phyloP scores from a whole-genome alignment of 331 rosid species.

The Malus hybrid region DNA sequence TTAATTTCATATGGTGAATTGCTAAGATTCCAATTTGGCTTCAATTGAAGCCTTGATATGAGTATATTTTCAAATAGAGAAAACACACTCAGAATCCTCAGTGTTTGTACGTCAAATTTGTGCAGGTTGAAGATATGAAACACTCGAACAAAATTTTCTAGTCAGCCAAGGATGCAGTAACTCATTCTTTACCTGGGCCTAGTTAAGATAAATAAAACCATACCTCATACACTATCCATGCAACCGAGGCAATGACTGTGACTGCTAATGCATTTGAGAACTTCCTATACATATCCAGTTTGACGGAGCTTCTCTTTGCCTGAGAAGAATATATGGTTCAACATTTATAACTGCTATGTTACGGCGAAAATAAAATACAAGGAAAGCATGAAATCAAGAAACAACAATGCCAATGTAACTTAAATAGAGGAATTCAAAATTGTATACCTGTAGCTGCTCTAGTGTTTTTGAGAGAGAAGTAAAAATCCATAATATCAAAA shows the following conservation, averaged over 20 bases:
- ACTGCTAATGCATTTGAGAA: conserved; percentile 90
- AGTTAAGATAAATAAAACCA: conserved; percentile 5
- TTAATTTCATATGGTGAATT: background rate
- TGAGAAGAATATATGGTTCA: conserved; percentile 22
- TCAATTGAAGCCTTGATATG: background rate
- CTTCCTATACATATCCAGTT: conserved; percentile 85
- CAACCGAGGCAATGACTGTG: conserved; percentile 72
- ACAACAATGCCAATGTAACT: background rate
- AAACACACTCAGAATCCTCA: background rate
- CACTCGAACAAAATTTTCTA: background rate
- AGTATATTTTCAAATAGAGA: background rate
- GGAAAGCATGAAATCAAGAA: background rate
- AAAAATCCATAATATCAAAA: conserved; percentile 89
- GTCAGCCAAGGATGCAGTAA: background rate
- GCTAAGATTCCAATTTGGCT: background rate
- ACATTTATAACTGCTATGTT: conserved; percentile 4
- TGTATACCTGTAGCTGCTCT: conserved; percentile 83
- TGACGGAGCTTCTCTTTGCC: conserved; percentile 90
- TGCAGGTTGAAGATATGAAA: background rate
- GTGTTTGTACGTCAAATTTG: background rate
- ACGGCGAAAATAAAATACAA: background rate
- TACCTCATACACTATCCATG: conserved; percentile 95
- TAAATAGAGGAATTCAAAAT: conserved; percentile 2
- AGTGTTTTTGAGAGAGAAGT: conserved; percentile 83
- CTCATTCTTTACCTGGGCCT: background rate